These are phyloP conservation scores for Plicaturopsis crispa DNA, from an alignment of 768 basidiomycete species.

Conservation along the genomic window DNA sequence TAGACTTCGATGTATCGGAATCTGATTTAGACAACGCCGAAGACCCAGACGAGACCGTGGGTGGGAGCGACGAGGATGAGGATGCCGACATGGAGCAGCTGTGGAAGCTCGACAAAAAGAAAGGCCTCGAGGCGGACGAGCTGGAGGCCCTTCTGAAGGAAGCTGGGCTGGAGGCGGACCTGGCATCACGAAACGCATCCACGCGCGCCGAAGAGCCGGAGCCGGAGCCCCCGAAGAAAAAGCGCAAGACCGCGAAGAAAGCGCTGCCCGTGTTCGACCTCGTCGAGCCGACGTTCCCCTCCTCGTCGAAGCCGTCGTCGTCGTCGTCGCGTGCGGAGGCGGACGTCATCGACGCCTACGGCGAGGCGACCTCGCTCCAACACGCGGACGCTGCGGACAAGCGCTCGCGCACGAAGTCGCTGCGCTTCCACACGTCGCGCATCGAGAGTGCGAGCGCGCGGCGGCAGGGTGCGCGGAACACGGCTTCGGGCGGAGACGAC, in stretches of 20 bases:
- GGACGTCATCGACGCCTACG: conserved; percentile 44
- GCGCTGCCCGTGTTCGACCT: conserved; percentile 60
- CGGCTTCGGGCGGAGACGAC: conserved; percentile 83
- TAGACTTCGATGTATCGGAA: conserved; percentile 61
- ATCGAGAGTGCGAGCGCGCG: conserved; percentile 78
- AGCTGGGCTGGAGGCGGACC: conserved; percentile 11
- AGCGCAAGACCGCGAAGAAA: conserved; percentile 35
- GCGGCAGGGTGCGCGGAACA: conserved; percentile 64
- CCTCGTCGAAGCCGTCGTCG: conserved; percentile 25
- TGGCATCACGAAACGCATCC: conserved; percentile 14
- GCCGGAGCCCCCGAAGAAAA: conserved; percentile 56
- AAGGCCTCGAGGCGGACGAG: conserved; percentile 36
- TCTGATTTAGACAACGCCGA: conserved; percentile 39
- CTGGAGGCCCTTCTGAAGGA: conserved; percentile 43
- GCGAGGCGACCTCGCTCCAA: conserved; percentile 66
- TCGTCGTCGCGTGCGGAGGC: conserved; percentile 15
- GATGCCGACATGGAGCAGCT: conserved; percentile 34
- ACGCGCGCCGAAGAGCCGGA: no score
- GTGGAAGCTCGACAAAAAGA: conserved; percentile 32
- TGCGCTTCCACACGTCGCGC: conserved; percentile 90
- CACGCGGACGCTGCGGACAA: conserved; percentile 80
- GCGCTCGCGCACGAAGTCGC: conserved; percentile 66
- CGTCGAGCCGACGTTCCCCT: conserved; percentile 66
- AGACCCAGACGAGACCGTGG: conserved; percentile 18
- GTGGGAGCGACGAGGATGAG: conserved; percentile 26